A percentile compares a stretch with the other conserved stretches of the same genome.
These are phyloP conservation scores for Suhomyces xylopsoci DNA, from an alignment of 805 yeast genomes.

Conservation along the genomic window DNA sequence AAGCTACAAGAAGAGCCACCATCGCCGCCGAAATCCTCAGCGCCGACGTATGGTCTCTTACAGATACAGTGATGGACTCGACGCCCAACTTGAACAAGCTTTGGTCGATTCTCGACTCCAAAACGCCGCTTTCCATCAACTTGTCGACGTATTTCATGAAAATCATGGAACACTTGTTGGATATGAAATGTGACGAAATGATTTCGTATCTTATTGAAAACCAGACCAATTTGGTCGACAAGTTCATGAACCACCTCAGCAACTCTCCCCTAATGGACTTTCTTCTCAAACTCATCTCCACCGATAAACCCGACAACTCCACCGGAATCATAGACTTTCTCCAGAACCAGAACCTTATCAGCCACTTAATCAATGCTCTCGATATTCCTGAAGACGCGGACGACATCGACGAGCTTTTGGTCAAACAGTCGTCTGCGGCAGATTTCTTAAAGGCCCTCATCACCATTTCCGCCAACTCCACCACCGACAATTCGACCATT, in stretches of 20 bases:
- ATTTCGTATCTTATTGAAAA: constrained; percentile 42
- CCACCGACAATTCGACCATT: constrained; percentile 44
- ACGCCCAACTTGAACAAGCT: constrained; percentile 60
- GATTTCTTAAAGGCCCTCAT: constrained; percentile 45
- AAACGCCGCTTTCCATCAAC: constrained; percentile 65
- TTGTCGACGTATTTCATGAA: constrained; percentile 88
- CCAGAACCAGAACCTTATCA: constrained; percentile 38
- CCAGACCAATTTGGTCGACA: constrained; percentile 39
- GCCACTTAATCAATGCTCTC: constrained; percentile 33
- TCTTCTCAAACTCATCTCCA: constrained; percentile 40
- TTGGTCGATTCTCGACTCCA: constrained; percentile 76
- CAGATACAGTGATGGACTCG: constrained; percentile 84
- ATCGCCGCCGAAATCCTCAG: constrained; percentile 82
- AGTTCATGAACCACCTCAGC: constrained; percentile 42
- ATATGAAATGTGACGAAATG: constrained; percentile 50
- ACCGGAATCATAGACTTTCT: constrained; percentile 46
- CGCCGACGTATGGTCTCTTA: constrained; percentile 91
- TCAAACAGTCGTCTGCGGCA: constrained; percentile 42
- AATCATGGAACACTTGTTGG: constrained; percentile 66
- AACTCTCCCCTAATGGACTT: constrained; percentile 49
- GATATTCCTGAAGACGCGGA: constrained; percentile 17
- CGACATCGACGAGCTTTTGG: constrained; percentile 20
- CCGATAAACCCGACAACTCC: constrained; percentile 46
- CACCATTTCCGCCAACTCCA: constrained; percentile 45
- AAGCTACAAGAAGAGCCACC: constrained; percentile 35